Evolutionary conservation across 768 basidiomycete species (phyloP).

Genomic region (Lactifluus echinatus): DNA sequence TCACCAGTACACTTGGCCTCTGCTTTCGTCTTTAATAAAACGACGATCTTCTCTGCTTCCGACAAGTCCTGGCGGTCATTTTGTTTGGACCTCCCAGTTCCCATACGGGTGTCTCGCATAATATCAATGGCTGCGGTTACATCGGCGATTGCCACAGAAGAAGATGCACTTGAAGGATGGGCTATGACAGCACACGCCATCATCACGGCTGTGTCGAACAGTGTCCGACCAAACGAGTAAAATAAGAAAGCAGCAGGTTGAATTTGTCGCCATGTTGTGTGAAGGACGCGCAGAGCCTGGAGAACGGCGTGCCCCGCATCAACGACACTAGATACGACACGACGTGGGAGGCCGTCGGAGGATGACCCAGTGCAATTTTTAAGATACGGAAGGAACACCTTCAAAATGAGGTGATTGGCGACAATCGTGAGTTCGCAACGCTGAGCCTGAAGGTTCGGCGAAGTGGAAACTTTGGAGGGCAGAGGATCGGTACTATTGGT

Average conservation of each 20-base stretch:
- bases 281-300: slow-evolving; percentile 39
- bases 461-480: slow-evolving; percentile 20
- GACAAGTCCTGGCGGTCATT: slow-evolving; percentile 32
- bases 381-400: slow-evolving; percentile 62
- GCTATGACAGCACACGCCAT: slow-evolving; percentile 55
- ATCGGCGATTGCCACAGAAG: slow-evolving; percentile 40
- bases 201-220: slow-evolving; percentile 60
- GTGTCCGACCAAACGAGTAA: slow-evolving; percentile 49
- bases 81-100: slow-evolving; percentile 26
- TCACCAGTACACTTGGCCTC: slow-evolving; percentile 27
- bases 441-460: slow-evolving; percentile 39
- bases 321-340: slow-evolving; percentile 49
- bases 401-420: slow-evolving; percentile 52
- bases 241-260: slow-evolving; percentile 44
- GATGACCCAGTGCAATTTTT: slow-evolving; percentile 23
- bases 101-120: slow-evolving; percentile 27
- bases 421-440: slow-evolving; percentile 53
- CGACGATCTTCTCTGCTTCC: slow-evolving; percentile 21
- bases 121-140: slow-evolving; percentile 38
- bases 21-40: slow-evolving; percentile 26
- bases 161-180: slow-evolving; percentile 41
- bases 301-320: slow-evolving; percentile 61
- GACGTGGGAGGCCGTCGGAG: slow-evolving; percentile 33
- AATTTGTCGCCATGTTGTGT: slow-evolving; percentile 33
- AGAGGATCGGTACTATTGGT: slow-evolving; percentile 26